These are phyloP conservation scores for Calonectria naviculata DNA, from an alignment of 2,329 filamentous ascomycete species.

Conservation along the genomic window DNA sequence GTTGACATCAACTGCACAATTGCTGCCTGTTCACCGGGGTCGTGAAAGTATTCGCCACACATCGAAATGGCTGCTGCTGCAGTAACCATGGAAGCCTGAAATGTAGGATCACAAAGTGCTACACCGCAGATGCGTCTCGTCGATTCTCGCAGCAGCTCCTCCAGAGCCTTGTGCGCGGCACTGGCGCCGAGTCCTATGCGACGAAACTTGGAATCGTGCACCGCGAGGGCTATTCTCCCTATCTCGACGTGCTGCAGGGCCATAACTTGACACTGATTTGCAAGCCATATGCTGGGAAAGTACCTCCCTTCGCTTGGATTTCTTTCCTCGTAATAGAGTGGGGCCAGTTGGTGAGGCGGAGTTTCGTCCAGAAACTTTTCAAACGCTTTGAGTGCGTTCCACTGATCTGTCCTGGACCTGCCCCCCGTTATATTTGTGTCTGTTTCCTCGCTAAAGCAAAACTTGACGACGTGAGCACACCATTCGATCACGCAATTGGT, in stretches of 20 bases:
- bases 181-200: slow-evolving; percentile 23
- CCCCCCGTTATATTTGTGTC: not conserved
- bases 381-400: slow-evolving; percentile 18
- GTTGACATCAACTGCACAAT: slow-evolving; percentile 17
- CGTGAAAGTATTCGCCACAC: slow-evolving; percentile 30
- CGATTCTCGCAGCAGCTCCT: slow-evolving; percentile 18
- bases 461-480: slow-evolving; percentile 27
- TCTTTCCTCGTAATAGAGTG: slow-evolving; percentile 21
- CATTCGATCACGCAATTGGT: slow-evolving; percentile 25
- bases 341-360: slow-evolving; percentile 13
- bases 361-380: slow-evolving; percentile 23
- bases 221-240: slow-evolving; percentile 26
- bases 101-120: slow-evolving; percentile 10
- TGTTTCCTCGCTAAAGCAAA: slow-evolving; percentile 12
- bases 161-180: slow-evolving; percentile 23
- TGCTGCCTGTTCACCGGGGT: slow-evolving; percentile 20
- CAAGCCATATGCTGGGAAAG: slow-evolving; percentile 19
- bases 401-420: slow-evolving; percentile 9
- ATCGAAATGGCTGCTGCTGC: slow-evolving; percentile 27
- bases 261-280: slow-evolving; percentile 26
- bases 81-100: slow-evolving; percentile 22
- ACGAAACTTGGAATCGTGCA: slow-evolving; percentile 26
- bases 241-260: slow-evolving; percentile 27
- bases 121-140: slow-evolving; percentile 23
- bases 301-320: slow-evolving; percentile 15